Conservation (phyloP, 2,329 filamentous ascomycete genomes). For the Arthrobotrys entomopaga region DNA sequence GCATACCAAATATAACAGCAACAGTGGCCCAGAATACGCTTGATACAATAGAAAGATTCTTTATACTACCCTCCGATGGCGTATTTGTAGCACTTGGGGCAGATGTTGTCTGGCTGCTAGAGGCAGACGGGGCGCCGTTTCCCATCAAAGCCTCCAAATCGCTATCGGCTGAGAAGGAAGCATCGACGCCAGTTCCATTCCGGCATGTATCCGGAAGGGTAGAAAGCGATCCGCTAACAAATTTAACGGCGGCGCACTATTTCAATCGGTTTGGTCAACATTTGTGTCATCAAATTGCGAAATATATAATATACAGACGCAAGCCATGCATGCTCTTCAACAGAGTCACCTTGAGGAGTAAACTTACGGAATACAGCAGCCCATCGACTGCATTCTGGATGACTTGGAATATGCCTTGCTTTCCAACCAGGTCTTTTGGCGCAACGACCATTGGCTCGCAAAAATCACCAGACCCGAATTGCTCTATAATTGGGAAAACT, state of each 20-base stretch:
- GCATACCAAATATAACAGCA: constrained; percentile 24
- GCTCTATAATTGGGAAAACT: constrained; percentile 67
- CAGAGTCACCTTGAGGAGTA: too few relatives aligned
- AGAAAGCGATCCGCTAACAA: constrained; percentile 29
- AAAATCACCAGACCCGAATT: constrained; percentile 68
- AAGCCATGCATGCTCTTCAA: too few relatives aligned
- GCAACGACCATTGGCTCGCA: constrained; percentile 67
- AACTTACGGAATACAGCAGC: constrained; percentile 68
- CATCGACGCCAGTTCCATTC: constrained; percentile 46
- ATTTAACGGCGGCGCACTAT: constrained; percentile 49
- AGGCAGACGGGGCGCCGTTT: constrained; percentile 4
- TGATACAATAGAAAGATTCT: constrained; percentile 26
- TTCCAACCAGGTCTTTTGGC: constrained; percentile 67
- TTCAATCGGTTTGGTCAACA: constrained; percentile 5
- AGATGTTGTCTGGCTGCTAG: constrained; percentile 17
- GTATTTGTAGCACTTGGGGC: constrained; percentile 27
- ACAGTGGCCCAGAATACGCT: constrained; percentile 25
- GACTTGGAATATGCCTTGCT: constrained; percentile 68
- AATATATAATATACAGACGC: background rate
- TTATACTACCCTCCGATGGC: constrained; percentile 25
- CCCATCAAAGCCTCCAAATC: constrained; percentile 30
- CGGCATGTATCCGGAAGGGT: constrained; percentile 34
- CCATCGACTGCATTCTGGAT: constrained; percentile 69
- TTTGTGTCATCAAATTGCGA: background rate
- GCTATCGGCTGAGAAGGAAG: constrained; percentile 20